phyloP scores from a whole-genome alignment of 176 grass and related monocot genomes.

The Areca catechu region DNA sequence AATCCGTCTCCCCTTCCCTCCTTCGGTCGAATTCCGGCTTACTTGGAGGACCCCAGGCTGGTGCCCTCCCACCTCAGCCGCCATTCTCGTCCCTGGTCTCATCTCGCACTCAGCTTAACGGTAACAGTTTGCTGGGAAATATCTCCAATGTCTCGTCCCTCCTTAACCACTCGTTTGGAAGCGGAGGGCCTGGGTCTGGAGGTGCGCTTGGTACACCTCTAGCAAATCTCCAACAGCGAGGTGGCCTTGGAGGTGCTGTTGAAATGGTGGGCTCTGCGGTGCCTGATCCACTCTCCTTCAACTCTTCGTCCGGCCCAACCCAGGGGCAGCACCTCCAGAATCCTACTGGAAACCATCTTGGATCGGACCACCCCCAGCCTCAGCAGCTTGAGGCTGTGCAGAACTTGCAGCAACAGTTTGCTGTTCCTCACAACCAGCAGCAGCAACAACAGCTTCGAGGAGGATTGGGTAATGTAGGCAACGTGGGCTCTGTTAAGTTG shows the following conservation, averaged over 20 bases:
- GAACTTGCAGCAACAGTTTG: constrained; percentile 37
- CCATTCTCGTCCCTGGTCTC: constrained; percentile 76
- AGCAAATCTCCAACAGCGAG: constrained; percentile 49
- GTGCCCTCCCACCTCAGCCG: constrained; percentile 34
- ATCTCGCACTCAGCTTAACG: constrained; percentile 54
- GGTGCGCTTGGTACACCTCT: constrained; percentile 24
- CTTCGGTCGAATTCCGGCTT: constrained; percentile 62
- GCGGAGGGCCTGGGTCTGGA: constrained; percentile 33
- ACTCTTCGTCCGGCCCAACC: constrained; percentile 19
- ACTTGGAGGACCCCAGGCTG: constrained; percentile 38
- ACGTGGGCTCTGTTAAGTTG: constrained; percentile 50
- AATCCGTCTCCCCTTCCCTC: constrained; percentile 56
- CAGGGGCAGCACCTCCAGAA: constrained; percentile 42
- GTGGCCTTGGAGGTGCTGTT: constrained; percentile 24
- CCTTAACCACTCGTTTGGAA: constrained; percentile 44
- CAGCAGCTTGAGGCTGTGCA: constrained; percentile 33
- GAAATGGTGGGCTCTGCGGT: constrained; percentile 26
- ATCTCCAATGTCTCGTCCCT: constrained; percentile 58
- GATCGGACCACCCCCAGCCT: constrained; percentile 32
- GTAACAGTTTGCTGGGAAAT: constrained; percentile 57
- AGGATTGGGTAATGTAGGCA: constrained; percentile 48
- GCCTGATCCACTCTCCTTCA: constrained; percentile 47
- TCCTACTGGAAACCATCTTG: constrained; percentile 35
- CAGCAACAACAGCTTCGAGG: constrained; percentile 35
- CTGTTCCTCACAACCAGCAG: constrained; percentile 49